Conservation (phyloP, 2,329 filamentous ascomycete genomes). For the Proliferodiscus dingleyae region DNA sequence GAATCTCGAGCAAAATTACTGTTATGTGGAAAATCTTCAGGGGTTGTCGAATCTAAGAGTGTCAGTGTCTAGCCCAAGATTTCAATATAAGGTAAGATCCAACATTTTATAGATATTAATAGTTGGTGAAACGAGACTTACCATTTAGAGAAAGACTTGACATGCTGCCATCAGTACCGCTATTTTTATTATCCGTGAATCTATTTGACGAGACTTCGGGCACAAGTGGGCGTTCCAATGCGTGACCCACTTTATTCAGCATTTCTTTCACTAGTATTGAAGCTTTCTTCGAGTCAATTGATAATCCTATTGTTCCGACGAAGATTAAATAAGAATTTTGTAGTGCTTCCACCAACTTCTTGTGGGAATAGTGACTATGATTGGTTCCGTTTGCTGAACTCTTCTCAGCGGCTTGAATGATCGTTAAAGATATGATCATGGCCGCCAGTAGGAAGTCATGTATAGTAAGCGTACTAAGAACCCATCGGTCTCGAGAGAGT, state of each 20-base stretch:
- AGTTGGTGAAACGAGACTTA: too few relatives aligned
- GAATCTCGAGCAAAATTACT: neutral
- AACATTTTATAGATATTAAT: too few relatives aligned
- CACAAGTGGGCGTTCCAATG: neutral
- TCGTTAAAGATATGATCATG: slow-evolving; percentile 51
- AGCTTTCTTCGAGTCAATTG: slow-evolving; percentile 16
- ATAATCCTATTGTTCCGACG: slow-evolving; percentile 7
- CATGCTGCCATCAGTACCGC: neutral
- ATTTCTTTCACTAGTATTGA: slow-evolving; percentile 15
- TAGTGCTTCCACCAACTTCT: slow-evolving; percentile 14
- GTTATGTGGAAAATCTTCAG: neutral
- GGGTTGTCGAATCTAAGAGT: neutral
- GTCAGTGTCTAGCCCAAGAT: neutral
- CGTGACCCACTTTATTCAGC: slow-evolving; percentile 17
- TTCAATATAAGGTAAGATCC: too few relatives aligned
- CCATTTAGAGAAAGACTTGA: slow-evolving; percentile 11
- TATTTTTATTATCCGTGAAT: neutral
- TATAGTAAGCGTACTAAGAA: slow-evolving; percentile 51
- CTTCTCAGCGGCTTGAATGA: slow-evolving; percentile 12
- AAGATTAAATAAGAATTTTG: slow-evolving; percentile 18
- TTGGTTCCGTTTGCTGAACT: slow-evolving; percentile 4
- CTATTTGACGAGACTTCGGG: neutral
- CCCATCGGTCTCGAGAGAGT: slow-evolving; percentile 50
- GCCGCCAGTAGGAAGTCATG: slow-evolving; percentile 59
- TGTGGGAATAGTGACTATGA: neutral